Conservation (phyloP, 2,329 filamentous ascomycete genomes). For the Monilinia polystroma region DNA sequence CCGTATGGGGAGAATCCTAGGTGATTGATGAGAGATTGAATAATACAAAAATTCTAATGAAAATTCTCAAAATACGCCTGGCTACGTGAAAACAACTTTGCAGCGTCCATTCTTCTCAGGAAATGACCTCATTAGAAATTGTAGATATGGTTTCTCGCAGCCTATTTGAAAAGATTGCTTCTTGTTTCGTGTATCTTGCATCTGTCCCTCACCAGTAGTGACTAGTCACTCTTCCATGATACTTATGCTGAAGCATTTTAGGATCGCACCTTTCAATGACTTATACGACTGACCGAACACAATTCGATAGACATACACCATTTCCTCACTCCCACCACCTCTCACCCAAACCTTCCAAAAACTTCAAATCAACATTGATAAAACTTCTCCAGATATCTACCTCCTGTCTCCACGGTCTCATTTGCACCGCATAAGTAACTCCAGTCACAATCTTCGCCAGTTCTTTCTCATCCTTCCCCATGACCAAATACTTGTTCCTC, state of each 20-base stretch:
- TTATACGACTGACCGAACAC: not conserved
- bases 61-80: not conserved
- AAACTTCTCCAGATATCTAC: conserved; percentile 54
- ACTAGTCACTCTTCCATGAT: not conserved
- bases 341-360: conserved; percentile 46
- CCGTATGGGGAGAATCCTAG: conserved; percentile 22
- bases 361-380: conserved; percentile 47
- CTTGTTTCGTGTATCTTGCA: not conserved
- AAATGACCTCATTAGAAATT: not conserved
- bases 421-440: conserved; percentile 48
- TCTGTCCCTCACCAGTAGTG: not conserved
- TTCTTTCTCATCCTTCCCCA: conserved; percentile 47
- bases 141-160: not conserved
- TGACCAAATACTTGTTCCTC: conserved; percentile 48
- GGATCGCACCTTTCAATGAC: not conserved
- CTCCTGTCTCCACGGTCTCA: conserved; percentile 50
- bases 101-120: not conserved
- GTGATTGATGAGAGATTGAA: too few species aligned
- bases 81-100: not conserved
- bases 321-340: conserved; percentile 16
- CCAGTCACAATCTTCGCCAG: conserved; percentile 43
- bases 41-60: too few species aligned
- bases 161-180: not conserved
- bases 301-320: not conserved
- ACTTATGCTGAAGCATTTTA: not conserved